Conservation (phyloP, 768 basidiomycete species). For the Xerocomellus dryophilus region DNA sequence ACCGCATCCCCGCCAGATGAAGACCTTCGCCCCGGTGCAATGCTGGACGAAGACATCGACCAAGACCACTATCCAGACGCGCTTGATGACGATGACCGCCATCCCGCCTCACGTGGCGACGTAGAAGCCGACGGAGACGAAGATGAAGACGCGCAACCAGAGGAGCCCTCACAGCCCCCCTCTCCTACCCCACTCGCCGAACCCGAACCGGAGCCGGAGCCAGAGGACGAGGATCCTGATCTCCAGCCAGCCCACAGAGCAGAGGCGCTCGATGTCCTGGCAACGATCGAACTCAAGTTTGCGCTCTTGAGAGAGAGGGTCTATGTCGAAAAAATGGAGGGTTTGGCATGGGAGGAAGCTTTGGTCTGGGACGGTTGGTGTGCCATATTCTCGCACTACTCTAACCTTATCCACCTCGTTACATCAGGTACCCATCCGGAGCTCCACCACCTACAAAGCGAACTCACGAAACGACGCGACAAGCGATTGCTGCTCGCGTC, state of each 20-base stretch:
- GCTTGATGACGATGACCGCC: constrained; percentile 24
- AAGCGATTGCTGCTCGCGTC: constrained; percentile 78
- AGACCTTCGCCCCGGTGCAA: constrained; percentile 6
- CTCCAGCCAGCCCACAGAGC: constrained; percentile 78
- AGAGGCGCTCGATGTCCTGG: constrained; percentile 84
- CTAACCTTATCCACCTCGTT: constrained; percentile 1
- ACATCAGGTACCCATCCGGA: constrained; percentile 81
- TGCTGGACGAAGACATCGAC: constrained; percentile 31
- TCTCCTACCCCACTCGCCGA: constrained; percentile 25
- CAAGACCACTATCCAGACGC: constrained; percentile 17
- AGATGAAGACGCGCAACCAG: constrained; percentile 32
- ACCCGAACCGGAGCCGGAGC: constrained; percentile 28
- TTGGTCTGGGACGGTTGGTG: constrained; percentile 72
- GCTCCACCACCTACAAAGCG: constrained; percentile 73
- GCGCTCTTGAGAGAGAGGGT: constrained; percentile 81
- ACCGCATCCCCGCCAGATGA: constrained; percentile 20
- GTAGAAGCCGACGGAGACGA: constrained; percentile 31
- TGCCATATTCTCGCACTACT: background rate
- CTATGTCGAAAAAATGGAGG: constrained; percentile 94
- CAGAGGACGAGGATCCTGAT: constrained; percentile 56
- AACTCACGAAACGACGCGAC: constrained; percentile 74
- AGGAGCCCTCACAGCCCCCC: constrained; percentile 25
- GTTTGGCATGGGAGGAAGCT: constrained; percentile 82
- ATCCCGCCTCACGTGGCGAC: constrained; percentile 15
- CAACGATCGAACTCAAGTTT: constrained; percentile 90